phyloP scores from a whole-genome alignment of 2,329 filamentous ascomycete species.

The Celoporthe dispersa region DNA sequence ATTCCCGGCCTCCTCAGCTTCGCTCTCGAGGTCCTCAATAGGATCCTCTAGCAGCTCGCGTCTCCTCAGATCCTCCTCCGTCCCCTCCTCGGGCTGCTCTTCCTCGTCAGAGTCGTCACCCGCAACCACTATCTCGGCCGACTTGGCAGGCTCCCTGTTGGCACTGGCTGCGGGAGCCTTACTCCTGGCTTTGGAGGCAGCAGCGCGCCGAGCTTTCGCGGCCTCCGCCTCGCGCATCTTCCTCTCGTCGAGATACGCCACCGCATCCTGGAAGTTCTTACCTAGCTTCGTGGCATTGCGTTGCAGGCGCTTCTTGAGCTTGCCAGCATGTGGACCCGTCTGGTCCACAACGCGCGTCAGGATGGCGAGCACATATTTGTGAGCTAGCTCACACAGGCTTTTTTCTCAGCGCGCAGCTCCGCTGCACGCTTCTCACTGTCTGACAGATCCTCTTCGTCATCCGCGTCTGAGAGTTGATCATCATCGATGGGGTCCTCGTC shows the following conservation, averaged over 20 bases:
- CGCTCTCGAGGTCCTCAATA: conserved; percentile 41
- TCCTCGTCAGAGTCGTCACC: conserved; percentile 46
- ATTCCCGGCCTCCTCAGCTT: conserved; percentile 45
- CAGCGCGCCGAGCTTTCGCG: conserved; percentile 44
- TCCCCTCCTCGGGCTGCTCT: conserved; percentile 60
- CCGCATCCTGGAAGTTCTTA: conserved; percentile 81
- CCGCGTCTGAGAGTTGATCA: conserved; percentile 64
- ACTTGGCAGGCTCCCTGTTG: conserved; percentile 44
- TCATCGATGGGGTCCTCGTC: conserved; percentile 75
- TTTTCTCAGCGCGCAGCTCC: conserved; percentile 79
- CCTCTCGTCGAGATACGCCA: conserved; percentile 77
- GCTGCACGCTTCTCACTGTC: conserved; percentile 64
- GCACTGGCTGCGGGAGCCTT: conserved; percentile 39
- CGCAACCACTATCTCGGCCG: conserved; percentile 52
- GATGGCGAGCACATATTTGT: conserved; percentile 82
- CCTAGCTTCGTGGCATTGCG: conserved; percentile 83
- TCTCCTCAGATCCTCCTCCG: conserved; percentile 59
- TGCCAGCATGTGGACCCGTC: conserved; percentile 61
- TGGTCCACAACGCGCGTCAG: conserved; percentile 75
- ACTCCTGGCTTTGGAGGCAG: conserved; percentile 41
- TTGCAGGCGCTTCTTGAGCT: conserved; percentile 71
- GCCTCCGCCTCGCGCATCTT: conserved; percentile 55
- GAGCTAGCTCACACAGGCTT: conserved; percentile 81
- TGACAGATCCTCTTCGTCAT: conserved; percentile 56
- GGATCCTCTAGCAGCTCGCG: conserved; percentile 58